Evolutionary conservation across 768 basidiomycete species (phyloP).

Genomic region (Leucogyrophana mollusca): DNA sequence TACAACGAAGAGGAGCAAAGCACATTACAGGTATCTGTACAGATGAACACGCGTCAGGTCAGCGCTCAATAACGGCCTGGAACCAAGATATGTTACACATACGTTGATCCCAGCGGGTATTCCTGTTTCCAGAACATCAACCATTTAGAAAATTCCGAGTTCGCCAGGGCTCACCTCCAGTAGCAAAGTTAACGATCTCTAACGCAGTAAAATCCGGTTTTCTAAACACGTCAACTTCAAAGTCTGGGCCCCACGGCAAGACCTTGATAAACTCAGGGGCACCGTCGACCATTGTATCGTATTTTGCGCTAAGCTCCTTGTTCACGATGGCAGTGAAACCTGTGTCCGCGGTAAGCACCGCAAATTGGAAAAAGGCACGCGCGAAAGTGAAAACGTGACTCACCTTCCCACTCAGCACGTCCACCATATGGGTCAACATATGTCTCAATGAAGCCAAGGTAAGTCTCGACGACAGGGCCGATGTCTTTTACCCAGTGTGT

Average conservation of each 20-base stretch:
- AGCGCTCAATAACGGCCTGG: no score
- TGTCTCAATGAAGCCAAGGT: constrained; percentile 85
- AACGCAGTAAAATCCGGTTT: constrained; percentile 89
- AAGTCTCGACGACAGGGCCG: constrained; percentile 85
- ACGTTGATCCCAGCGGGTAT: constrained; percentile 88
- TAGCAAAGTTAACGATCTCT: constrained; percentile 80
- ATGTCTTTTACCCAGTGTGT: constrained; percentile 84
- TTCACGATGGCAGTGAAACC: constrained; percentile 89
- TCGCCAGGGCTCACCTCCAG: constrained; percentile 54
- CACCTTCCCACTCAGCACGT: constrained; percentile 93
- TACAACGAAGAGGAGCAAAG: not conserved
- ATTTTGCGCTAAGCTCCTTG: constrained; percentile 80
- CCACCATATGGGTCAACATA: constrained; percentile 89
- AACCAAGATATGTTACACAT: constrained; percentile 15
- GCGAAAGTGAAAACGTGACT: constrained; percentile 4
- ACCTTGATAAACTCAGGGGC: constrained; percentile 80
- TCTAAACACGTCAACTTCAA: constrained; percentile 70
- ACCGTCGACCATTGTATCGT: constrained; percentile 68
- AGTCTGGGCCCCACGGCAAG: constrained; percentile 78
- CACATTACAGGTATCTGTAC: constrained; percentile 59
- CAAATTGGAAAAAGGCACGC: no score
- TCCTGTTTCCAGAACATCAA: constrained; percentile 37
- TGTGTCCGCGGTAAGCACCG: constrained; percentile 26
- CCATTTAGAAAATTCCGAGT: not conserved
- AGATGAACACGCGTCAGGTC: not conserved